Evolutionary conservation across 805 yeast genomes (phyloP).

Genomic region (Wickerhamomyces strasburgensis): DNA sequence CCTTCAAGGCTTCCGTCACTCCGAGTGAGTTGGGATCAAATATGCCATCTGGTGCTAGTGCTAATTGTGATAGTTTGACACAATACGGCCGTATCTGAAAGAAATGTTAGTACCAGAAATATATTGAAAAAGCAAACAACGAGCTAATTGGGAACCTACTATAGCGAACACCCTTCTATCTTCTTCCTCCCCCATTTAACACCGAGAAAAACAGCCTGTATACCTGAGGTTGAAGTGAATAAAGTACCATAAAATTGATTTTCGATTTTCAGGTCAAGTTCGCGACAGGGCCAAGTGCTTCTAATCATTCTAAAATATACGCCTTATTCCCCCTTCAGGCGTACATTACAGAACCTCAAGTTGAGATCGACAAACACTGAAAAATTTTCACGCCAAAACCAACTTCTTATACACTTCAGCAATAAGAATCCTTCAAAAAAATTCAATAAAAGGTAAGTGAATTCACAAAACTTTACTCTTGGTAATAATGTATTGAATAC

Average conservation of each 20-base stretch:
- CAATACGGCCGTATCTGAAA: slow-evolving; percentile 36
- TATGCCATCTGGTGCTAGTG: slow-evolving; percentile 35
- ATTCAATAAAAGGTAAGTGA: slow-evolving; percentile 1
- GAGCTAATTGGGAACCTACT: slow-evolving; percentile 7
- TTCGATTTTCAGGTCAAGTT: neutral
- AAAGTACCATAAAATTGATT: no score
- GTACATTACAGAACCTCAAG: neutral
- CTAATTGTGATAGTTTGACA: slow-evolving; percentile 37
- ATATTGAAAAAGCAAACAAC: neutral
- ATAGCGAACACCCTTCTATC: slow-evolving; percentile 16
- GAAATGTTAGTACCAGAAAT: slow-evolving; percentile 6
- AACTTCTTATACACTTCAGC: no score
- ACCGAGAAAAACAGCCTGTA: no score
- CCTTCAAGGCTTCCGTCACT: slow-evolving; percentile 30
- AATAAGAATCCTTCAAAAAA: no score
- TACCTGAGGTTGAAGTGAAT: no score
- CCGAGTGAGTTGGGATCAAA: slow-evolving; percentile 29
- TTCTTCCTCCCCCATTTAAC: slow-evolving; percentile 9
- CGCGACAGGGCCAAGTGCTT: neutral
- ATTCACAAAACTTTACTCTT: neutral
- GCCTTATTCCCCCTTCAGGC: neutral
- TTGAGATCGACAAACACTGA: neutral
- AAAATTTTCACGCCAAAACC: neutral
- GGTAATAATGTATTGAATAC: slow-evolving; percentile 2
- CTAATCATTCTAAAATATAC: neutral